Base-by-base conservation (phyloP, 768 basidiomycete genomes). In the Punctularia strigosozonata region DNA sequence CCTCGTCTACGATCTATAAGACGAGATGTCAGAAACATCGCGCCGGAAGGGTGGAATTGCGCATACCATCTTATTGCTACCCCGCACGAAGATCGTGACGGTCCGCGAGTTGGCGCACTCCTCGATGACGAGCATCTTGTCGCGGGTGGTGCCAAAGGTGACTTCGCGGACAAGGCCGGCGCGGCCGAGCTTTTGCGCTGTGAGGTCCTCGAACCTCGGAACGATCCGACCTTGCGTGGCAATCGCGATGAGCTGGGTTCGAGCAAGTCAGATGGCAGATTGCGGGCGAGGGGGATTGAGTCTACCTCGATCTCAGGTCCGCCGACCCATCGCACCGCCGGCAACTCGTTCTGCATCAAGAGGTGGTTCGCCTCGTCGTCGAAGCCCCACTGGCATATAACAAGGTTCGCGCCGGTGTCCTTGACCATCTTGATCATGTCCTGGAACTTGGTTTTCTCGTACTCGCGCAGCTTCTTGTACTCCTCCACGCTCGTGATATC, bases 361-460 rank as follows among this genome's bases (percentile, higher is more conserved):
- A 98, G 48, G 57, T 98, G 95, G 56, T 99, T 99, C 31, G 95
- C 95, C 63, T 99, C 95, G 53, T 99, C 95, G 55, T 99, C 95
- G 55, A 99, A 99, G 43, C 95, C 95, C 95, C 95, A 99, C 56
- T 99, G 95, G 61, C 95, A 99, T 50, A 99, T 97, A 47, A 99
- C 95, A 43, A 99, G 63, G 61, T 99, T 99, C 12, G 95, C 94
- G 25, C 95, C 95, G 13, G 92, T 85, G 50, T 94, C 82, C 59
- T 97, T 94, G 42, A 98, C 92, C 57, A 77, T 67, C 61, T 84
- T 82, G 60, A 99, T 97, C 95, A 99, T 99, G 54, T 90, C 83
- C 46, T 74, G 69, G 52, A 99, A 99, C 64, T 95, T 99, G 56
- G 86, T 80, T 64, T 85, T 85, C 65, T 99, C 95, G 52, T 99